Evolutionary conservation across 1,284 basidiomycete species (phyloP).

Genomic region (Peniophora sp.): DNA sequence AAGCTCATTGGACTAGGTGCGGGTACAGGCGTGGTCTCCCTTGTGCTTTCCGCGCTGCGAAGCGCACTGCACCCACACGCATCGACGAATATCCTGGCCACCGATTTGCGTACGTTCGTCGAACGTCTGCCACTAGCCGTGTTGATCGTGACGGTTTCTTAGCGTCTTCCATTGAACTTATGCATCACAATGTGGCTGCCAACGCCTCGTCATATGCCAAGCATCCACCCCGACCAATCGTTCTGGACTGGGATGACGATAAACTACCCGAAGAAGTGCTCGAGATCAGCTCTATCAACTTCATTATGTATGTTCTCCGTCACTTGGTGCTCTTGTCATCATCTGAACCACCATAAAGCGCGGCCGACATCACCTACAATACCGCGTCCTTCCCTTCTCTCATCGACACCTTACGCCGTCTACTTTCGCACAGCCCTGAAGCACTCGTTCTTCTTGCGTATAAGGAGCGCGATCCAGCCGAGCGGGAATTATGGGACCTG

Average conservation of each 20-base stretch:
- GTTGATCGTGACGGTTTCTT: slow-evolving; percentile 67
- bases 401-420: slow-evolving; percentile 41
- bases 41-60: slow-evolving; percentile 53
- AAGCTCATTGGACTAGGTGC: slow-evolving; percentile 42
- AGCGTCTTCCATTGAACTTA: slow-evolving; percentile 77
- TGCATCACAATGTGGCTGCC: slow-evolving; percentile 58
- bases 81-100: slow-evolving; percentile 41
- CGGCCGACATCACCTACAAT: slow-evolving; percentile 89
- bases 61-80: slow-evolving; percentile 16
- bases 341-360: slow-evolving; percentile 33
- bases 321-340: not conserved
- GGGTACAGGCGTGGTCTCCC: slow-evolving; percentile 74
- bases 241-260: slow-evolving; percentile 67
- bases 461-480: slow-evolving; percentile 72
- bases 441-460: slow-evolving; percentile 62
- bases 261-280: slow-evolving; percentile 39
- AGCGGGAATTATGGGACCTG: slow-evolving; percentile 66
- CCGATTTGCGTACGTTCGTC: slow-evolving; percentile 71
- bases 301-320: slow-evolving; percentile 41
- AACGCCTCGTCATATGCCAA: slow-evolving; percentile 34
- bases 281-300: slow-evolving; percentile 33
- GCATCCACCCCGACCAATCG: slow-evolving; percentile 29
- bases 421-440: slow-evolving; percentile 24
- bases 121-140: slow-evolving; percentile 77
- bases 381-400: slow-evolving; percentile 73